phyloP scores from a whole-genome alignment of 371 early-diverging fungal species.

The Rhizomucor miehei region DNA sequence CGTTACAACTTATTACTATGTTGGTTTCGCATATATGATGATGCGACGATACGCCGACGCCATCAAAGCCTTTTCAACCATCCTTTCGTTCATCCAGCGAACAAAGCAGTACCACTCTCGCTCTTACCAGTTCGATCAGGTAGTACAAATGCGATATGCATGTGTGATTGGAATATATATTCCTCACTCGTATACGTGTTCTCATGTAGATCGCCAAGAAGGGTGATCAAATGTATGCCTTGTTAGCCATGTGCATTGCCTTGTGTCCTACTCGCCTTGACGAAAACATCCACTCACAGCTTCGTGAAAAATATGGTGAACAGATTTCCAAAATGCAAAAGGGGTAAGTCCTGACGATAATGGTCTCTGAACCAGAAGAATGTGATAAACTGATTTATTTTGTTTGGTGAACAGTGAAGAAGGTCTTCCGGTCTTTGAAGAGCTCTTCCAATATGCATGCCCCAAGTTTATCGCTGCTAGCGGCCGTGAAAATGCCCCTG shows the following conservation, averaged over 20 bases:
- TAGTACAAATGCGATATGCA: too few relatives aligned
- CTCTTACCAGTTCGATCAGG: conserved; percentile 89
- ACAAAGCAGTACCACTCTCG: conserved; percentile 93
- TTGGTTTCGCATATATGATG: conserved; percentile 97
- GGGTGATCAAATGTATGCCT: conserved; percentile 92
- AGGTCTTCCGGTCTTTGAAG: conserved; percentile 75
- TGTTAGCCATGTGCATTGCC: conserved; percentile 87
- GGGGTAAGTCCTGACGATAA: conserved; percentile 40
- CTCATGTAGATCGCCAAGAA: conserved; percentile 70
- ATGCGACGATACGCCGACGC: conserved; percentile 95
- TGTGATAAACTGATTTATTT: not conserved
- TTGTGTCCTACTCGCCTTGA: conserved; percentile 93
- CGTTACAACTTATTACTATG: conserved; percentile 94
- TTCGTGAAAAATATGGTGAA: conserved; percentile 93
- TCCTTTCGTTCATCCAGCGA: conserved; percentile 85
- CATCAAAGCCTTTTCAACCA: conserved; percentile 88
- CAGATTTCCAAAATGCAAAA: conserved; percentile 86
- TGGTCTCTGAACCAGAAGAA: not conserved
- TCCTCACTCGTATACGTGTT: too few relatives aligned
- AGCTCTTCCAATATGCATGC: conserved; percentile 88
- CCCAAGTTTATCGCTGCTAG: conserved; percentile 93
- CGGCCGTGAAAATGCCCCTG: conserved; percentile 61
- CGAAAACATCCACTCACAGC: conserved; percentile 82
- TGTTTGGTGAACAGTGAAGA: conserved; percentile 60
- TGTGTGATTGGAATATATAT: too few relatives aligned